Evolutionary conservation across 1,284 basidiomycete species (phyloP).

Genomic region (Cutaneotrichosporon sp.): DNA sequence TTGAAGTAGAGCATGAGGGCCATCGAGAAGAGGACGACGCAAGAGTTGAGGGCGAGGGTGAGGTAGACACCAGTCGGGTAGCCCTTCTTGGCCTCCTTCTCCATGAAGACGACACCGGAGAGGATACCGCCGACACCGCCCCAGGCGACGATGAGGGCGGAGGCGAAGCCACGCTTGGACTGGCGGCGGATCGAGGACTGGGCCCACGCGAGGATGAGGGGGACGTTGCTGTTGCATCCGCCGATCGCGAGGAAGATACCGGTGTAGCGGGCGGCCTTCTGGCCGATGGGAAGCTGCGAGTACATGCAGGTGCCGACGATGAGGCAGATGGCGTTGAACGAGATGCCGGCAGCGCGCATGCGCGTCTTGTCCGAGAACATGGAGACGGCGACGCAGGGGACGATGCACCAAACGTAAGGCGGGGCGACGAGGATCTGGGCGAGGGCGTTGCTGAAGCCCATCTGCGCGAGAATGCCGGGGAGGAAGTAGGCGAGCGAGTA

Average conservation of each 20-base stretch:
- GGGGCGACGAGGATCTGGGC: conserved; percentile 52
- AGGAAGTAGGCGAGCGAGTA: conserved; percentile 49
- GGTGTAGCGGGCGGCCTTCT: conserved; percentile 19
- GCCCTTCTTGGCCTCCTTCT: conserved; percentile 37
- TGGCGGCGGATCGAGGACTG: conserved; percentile 55
- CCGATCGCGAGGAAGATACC: conserved; percentile 54
- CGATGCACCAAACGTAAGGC: conserved; percentile 50
- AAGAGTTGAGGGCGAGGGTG: conserved; percentile 36
- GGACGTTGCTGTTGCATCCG: conserved; percentile 42
- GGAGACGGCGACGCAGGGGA: conserved; percentile 47
- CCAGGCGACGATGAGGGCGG: conserved; percentile 52
- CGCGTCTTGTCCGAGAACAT: conserved; percentile 47
- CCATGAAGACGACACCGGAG: conserved; percentile 39
- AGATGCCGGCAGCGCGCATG: conserved; percentile 15
- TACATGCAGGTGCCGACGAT: conserved; percentile 25
- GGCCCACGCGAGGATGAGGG: conserved; percentile 45
- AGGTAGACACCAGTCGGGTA: conserved; percentile 30
- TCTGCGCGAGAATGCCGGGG: conserved; percentile 52
- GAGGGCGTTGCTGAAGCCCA: conserved; percentile 47
- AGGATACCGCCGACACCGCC: conserved; percentile 57
- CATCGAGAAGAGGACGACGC: conserved; percentile 28
- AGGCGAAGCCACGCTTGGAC: conserved; percentile 49
- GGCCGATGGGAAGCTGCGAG: conserved; percentile 13
- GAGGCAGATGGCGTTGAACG: conserved; percentile 18
- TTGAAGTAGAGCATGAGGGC: conserved; percentile 20